These are phyloP conservation scores for Millerago galiae DNA, from an alignment of 805 yeast species.

Conservation along the genomic window DNA sequence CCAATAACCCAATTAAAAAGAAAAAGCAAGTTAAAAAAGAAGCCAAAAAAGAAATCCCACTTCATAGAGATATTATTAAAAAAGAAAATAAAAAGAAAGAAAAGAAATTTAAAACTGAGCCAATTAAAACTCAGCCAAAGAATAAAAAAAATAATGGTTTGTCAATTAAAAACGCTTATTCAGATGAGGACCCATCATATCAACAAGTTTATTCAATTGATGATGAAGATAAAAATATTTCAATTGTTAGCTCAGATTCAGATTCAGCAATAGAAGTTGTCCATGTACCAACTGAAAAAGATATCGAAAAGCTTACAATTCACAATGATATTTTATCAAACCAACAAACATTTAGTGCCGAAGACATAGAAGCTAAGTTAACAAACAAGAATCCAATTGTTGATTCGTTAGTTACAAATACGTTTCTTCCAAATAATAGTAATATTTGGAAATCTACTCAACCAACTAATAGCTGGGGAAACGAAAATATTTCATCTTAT, in stretches of 20 bases:
- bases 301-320: neutral
- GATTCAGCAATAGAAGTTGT: neutral
- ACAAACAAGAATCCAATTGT: conserved; percentile 1
- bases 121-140: neutral
- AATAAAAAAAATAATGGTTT: neutral
- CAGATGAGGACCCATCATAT: neutral
- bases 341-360: conserved; percentile 6
- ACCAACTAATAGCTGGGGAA: conserved; percentile 1
- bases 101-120: neutral
- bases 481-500: neutral
- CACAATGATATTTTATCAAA: neutral
- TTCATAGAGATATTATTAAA: neutral
- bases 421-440: neutral
- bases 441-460: conserved; percentile 4
- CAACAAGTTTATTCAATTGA: neutral
- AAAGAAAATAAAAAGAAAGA: neutral
- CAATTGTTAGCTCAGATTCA: neutral
- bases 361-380: conserved; percentile 10
- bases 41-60: neutral
- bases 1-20: conserved; percentile 4
- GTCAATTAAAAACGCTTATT: neutral
- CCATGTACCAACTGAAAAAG: neutral
- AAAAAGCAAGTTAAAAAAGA: neutral
- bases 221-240: neutral
- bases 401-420: conserved; percentile 2